Base-by-base conservation (phyloP, 1,139 yeast genomes). In the Kodamaea sp. region DNA sequence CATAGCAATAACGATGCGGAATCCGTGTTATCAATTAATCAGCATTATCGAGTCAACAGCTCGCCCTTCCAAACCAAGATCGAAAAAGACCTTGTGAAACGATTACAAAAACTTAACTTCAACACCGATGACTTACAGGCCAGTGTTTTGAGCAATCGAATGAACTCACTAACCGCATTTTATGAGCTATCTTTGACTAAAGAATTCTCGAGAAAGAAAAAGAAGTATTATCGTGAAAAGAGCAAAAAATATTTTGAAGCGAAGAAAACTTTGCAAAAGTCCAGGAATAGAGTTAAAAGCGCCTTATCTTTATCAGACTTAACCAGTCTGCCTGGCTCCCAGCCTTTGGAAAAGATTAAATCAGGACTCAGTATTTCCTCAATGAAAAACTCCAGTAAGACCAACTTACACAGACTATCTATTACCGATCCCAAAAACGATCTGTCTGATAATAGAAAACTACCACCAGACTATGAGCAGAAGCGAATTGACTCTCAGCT, bases 131-230 rank as follows among this genome's bases (percentile, higher is more conserved):
- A 72, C 5, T 63, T 92, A 22, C 80, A 80, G 43, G 69, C 73
- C 5, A 78, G 86, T 15, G 81, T 90, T 1, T 51, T 64, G 15
- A 68, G 76, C 35, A 76, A 76, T 34, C 79, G 80, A 38, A 81
- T 89, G 62, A 95, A 87, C 54, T 70, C 89, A 0, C 61, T 87
- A 15, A 81, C 90, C n/a, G 97, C 96, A 0, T 70, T 86, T 41
- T 92, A 95, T 84, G 83, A 82, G 29, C 65, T 92, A 10, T 61
- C 83, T 10, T 62, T 87, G 13, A 90, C 87, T 24, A 70, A 74
- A 33, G 94, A 84, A 44, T 64, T 62, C 32, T 44, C 56, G 13
- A 61, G 59, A 37, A 70, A 68, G 53, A 66, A 63, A 44, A 52
- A 51, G 34, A 53, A 53, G 25, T 60, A 66, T 34, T 44, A 59